phyloP scores from a whole-genome alignment of 2,329 filamentous ascomycete genomes.

The Fusarium sp. region DNA sequence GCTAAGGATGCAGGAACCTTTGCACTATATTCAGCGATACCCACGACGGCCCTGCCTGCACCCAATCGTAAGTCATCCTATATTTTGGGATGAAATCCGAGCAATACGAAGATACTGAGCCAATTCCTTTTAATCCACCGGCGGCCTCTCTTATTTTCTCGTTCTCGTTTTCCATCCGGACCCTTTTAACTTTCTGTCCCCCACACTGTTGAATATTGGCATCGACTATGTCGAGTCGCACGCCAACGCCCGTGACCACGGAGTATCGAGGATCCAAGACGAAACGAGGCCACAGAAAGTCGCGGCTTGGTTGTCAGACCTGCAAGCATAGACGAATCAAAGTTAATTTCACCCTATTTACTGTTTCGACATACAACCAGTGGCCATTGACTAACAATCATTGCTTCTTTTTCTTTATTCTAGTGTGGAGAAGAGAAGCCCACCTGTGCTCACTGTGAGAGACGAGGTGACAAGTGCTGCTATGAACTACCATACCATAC shows the following conservation, averaged over 20 bases:
- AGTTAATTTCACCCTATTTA: accelerated
- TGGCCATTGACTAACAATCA: no score
- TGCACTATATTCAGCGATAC: no score
- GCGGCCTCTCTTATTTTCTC: no score
- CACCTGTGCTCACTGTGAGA: neutral
- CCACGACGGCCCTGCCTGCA: no score
- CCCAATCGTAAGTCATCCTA: no score
- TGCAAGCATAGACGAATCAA: neutral
- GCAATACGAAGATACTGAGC: no score
- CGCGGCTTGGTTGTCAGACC: neutral
- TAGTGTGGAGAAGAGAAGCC: slow-evolving; percentile 4
- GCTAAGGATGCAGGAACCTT: no score
- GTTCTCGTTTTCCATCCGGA: no score
- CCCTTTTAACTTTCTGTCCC: neutral
- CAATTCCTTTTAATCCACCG: no score
- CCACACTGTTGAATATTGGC: no score
- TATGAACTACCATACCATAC: neutral
- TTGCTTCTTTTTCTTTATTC: no score
- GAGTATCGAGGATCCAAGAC: neutral
- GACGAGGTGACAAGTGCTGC: neutral
- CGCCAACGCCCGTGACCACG: neutral
- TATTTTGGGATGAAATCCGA: no score
- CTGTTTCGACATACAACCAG: accelerated
- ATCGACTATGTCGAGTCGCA: neutral
- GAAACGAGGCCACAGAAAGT: neutral